phyloP scores from a whole-genome alignment of 192 early-diverging fungal genomes.

The Spinellus fusiger region DNA sequence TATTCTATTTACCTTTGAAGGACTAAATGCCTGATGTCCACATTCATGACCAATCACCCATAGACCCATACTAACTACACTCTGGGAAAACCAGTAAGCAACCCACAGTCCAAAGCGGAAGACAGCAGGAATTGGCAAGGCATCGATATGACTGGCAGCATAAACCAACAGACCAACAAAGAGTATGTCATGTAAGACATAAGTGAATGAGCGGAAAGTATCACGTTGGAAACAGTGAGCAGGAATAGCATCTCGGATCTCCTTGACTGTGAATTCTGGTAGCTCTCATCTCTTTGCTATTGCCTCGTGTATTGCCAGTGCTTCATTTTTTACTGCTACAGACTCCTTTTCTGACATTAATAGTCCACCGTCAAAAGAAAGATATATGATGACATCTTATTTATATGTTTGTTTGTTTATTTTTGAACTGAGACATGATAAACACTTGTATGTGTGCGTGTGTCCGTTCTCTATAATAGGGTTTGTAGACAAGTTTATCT shows the following conservation, averaged over 20 bases:
- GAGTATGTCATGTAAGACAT: conserved; percentile 74
- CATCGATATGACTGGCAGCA: conserved; percentile 65
- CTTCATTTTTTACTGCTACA: no score
- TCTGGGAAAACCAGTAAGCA: conserved; percentile 77
- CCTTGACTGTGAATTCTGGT: conserved; percentile 82
- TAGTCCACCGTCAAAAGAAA: no score
- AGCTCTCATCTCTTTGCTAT: conserved; percentile 46
- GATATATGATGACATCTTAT: no score
- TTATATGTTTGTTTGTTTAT: no score
- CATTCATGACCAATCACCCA: conserved; percentile 94
- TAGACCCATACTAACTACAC: conserved; percentile 78
- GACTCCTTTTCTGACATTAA: no score
- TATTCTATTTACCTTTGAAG: conserved; percentile 47
- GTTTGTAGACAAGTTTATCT: no score
- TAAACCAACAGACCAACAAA: conserved; percentile 57
- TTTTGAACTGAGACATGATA: no score
- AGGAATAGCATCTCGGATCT: conserved; percentile 84
- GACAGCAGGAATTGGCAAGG: conserved; percentile 30
- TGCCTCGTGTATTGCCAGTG: conserved; percentile 16
- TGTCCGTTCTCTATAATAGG: no score
- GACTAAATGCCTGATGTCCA: conserved; percentile 89
- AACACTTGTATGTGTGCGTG: no score
- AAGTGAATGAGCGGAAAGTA: conserved; percentile 70
- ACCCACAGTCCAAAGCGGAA: conserved; percentile 65
- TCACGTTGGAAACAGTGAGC: conserved; percentile 90